Conservation (phyloP, 225 moss, liverwort and hornwort genomes). For the Physcomitrium patens region DNA sequence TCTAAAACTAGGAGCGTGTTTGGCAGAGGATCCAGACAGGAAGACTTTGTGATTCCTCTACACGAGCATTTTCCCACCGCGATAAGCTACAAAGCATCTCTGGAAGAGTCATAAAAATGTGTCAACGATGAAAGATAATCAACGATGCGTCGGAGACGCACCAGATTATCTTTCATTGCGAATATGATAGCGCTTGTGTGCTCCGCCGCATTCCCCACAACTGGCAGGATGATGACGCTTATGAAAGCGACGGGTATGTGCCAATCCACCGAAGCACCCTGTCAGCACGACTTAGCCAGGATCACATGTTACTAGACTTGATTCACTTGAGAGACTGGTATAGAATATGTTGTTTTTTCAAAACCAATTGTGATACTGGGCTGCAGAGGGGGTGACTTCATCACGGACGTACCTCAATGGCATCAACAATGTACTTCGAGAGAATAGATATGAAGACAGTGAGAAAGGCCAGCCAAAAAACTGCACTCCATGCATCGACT, state of each 20-base stretch:
- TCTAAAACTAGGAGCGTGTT: background rate
- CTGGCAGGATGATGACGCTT: slow-evolving; percentile 86
- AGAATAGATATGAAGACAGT: slow-evolving; percentile 80
- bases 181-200: slow-evolving; percentile 92
- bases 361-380: background rate
- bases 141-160: slow-evolving; percentile 24
- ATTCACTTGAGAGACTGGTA: background rate
- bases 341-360: background rate
- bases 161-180: slow-evolving; percentile 79
- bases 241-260: slow-evolving; percentile 80
- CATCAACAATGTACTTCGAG: slow-evolving; percentile 79
- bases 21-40: background rate
- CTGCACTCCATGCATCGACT: slow-evolving; percentile 65
- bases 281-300: background rate
- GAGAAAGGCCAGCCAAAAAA: slow-evolving; percentile 72
- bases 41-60: background rate
- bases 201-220: slow-evolving; percentile 93
- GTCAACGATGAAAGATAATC: background rate
- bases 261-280: slow-evolving; percentile 81
- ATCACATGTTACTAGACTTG: background rate
- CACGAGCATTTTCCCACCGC: background rate
- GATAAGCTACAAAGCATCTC: background rate
- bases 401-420: slow-evolving; percentile 53
- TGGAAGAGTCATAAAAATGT: background rate
- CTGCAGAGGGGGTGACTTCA: background rate